These are phyloP conservation scores for Cornus florida DNA, from an alignment of 148 eudicot species.

Conservation along the genomic window DNA sequence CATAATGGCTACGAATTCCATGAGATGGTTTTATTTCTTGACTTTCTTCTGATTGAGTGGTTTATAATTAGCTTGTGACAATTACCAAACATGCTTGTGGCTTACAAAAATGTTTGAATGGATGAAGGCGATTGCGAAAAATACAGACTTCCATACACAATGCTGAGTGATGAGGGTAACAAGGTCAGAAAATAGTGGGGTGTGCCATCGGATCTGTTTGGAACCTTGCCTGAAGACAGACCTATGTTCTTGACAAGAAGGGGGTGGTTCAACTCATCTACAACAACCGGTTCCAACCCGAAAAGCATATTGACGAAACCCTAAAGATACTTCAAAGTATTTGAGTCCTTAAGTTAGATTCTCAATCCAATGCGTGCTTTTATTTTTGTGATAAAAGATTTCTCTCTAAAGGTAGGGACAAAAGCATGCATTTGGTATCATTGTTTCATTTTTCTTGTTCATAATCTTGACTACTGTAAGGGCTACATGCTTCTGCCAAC, in stretches of 20 bases:
- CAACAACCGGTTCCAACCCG: constrained; percentile 98
- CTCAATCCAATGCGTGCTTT: background rate
- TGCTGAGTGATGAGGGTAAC: constrained; percentile 91
- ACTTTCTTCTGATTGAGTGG: background rate
- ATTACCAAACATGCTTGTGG: background rate
- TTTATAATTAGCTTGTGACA: background rate
- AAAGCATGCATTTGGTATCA: background rate
- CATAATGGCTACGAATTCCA: background rate
- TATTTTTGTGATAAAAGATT: background rate
- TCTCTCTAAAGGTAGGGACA: background rate
- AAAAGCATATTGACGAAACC: constrained; percentile 97
- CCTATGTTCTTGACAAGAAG: constrained; percentile 89
- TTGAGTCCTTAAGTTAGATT: constrained; percentile 26
- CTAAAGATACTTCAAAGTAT: constrained; percentile 80
- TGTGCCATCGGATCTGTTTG: constrained; percentile 90
- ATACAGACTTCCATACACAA: constrained; percentile 86
- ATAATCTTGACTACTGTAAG: constrained; percentile 83
- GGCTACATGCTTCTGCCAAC: constrained; percentile 82
- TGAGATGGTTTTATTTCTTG: background rate
- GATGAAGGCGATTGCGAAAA: constrained; percentile 80
- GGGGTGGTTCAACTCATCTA: constrained; percentile 92
- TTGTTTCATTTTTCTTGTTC: constrained; percentile 20
- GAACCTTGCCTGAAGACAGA: constrained; percentile 88
- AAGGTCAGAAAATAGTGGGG: constrained; percentile 96
- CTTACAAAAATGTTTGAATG: constrained; percentile 9